Evolutionary conservation across 148 eudicot genomes (phyloP).

Genomic region (Rhododendron ferrugineum): DNA sequence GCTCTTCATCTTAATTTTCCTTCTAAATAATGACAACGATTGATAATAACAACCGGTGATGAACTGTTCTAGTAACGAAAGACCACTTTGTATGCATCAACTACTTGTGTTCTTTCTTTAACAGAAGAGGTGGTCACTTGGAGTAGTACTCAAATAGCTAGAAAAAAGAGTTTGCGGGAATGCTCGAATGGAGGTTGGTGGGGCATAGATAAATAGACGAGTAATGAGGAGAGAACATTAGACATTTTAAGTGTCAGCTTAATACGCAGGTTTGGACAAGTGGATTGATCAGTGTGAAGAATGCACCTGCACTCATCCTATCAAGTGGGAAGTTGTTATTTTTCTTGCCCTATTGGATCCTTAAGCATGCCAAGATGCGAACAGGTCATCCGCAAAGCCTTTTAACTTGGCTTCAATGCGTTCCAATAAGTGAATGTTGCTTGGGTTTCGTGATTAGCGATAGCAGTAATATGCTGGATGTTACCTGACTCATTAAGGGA

Average conservation of each 20-base stretch:
- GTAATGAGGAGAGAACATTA: too few relatives aligned
- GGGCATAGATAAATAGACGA: too few relatives aligned
- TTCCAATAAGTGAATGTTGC: not conserved
- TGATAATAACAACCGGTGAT: not conserved
- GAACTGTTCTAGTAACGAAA: not conserved
- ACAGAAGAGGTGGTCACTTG: not conserved
- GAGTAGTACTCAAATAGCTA: not conserved
- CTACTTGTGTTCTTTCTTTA: not conserved
- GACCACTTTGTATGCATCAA: not conserved
- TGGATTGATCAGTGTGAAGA: not conserved
- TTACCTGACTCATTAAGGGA: not conserved
- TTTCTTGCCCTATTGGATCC: not conserved
- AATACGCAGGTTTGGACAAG: not conserved
- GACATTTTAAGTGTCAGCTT: not conserved
- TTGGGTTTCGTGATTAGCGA: not conserved
- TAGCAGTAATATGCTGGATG: not conserved
- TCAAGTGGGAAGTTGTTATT: conserved; percentile 57
- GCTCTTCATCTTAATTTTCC: too few relatives aligned
- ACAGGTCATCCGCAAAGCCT: not conserved
- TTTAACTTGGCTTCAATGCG: not conserved
- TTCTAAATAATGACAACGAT: not conserved
- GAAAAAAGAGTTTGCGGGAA: not conserved
- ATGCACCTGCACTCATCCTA: conserved; percentile 31
- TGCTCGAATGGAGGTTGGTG: too few relatives aligned
- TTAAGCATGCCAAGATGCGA: not conserved